These are phyloP conservation scores for Prinsepia uniflora DNA, from an alignment of 306 rosid species.

Conservation along the genomic window DNA sequence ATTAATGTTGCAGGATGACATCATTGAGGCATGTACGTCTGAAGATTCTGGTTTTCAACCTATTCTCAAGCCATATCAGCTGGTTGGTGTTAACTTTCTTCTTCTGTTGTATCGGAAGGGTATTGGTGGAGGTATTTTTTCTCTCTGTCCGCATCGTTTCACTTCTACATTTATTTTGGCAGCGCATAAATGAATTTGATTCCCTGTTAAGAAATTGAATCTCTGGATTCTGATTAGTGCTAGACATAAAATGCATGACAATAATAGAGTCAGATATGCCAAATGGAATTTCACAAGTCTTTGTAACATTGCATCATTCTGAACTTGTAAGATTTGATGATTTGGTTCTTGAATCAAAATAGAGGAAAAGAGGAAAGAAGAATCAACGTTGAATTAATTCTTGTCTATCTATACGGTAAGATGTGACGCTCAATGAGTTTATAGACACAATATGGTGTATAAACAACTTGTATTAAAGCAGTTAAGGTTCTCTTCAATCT, in stretches of 20 bases:
- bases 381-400: neutral
- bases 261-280: neutral
- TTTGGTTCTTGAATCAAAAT: neutral
- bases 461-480: neutral
- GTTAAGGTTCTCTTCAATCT: neutral
- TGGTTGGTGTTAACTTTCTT: constrained; percentile 95
- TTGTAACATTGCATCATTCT: neutral
- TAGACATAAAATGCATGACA: neutral
- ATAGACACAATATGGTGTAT: neutral
- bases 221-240: neutral
- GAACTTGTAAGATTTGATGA: neutral
- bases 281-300: neutral
- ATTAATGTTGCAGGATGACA: constrained; percentile 57
- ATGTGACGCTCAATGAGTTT: neutral
- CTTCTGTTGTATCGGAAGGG: constrained; percentile 78
- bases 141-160: constrained; percentile 12
- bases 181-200: neutral
- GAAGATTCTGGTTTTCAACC: constrained; percentile 86
- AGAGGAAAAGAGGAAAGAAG: neutral
- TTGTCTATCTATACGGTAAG: neutral
- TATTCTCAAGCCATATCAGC: constrained; percentile 81
- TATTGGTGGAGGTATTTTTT: constrained; percentile 79
- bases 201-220: neutral
- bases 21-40: constrained; percentile 71
- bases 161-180: constrained; percentile 7